phyloP scores from a whole-genome alignment of 352 stramenopile genomes.

The Plasmopara muralis region DNA sequence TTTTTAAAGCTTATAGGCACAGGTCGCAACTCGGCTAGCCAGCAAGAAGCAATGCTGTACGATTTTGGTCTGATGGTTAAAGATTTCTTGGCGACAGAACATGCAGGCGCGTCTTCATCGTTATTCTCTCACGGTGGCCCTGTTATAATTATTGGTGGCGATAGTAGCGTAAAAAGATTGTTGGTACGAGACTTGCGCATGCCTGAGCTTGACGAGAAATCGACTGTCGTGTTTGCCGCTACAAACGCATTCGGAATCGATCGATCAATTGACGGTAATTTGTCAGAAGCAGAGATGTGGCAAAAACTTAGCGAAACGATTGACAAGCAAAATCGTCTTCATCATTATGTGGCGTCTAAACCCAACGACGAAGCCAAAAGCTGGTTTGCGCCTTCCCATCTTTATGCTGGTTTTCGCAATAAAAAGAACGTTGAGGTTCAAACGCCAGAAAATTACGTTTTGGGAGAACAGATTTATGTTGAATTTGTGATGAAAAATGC shows the following conservation, averaged over 20 bases:
- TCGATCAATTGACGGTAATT: conserved; percentile 62
- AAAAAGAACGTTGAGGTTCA: conserved; percentile 37
- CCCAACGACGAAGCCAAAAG: conserved; percentile 20
- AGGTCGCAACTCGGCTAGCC: conserved; percentile 69
- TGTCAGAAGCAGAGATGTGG: conserved; percentile 47
- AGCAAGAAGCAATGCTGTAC: conserved; percentile 76
- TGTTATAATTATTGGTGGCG: conserved; percentile 24
- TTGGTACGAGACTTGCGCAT: conserved; percentile 70
- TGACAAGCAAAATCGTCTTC: conserved; percentile 57
- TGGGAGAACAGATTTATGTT: conserved; percentile 76
- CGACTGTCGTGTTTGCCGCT: conserved; percentile 73
- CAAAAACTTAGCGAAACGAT: conserved; percentile 46
- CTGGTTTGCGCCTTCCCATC: conserved; percentile 45
- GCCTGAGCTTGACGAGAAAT: conserved; percentile 77
- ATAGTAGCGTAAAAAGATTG: conserved; percentile 44
- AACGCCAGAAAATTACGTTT: conserved; percentile 56
- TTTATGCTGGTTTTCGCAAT: conserved; percentile 52
- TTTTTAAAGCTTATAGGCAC: conserved; percentile 84
- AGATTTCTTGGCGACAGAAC: conserved; percentile 49
- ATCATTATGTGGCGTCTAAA: conserved; percentile 39
- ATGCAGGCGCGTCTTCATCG: conserved; percentile 8
- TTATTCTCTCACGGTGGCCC: conserved; percentile 20
- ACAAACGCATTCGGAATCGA: conserved; percentile 68
- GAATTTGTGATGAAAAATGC: conserved; percentile 87
- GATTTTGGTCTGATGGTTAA: conserved; percentile 84